Conservation (phyloP, 495 filamentous ascomycete genomes). For the Tuber brumale region DNA sequence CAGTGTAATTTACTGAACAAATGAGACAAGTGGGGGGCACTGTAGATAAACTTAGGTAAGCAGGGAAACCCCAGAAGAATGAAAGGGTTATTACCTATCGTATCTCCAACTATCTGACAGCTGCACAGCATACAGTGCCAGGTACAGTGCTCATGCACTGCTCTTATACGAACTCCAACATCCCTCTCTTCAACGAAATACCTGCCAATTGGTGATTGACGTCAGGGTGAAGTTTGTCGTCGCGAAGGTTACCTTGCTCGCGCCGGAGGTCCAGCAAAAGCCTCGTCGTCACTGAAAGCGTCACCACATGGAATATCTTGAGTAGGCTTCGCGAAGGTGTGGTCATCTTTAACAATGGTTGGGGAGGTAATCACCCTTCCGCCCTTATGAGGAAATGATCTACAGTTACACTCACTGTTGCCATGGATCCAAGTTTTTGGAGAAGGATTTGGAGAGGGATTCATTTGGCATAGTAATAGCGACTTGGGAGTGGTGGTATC, state of each 20-base stretch:
- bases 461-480: not conserved
- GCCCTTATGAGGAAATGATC: not conserved
- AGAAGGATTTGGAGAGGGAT: not conserved
- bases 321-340: not conserved
- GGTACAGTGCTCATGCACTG: no score
- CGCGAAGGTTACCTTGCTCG: not conserved
- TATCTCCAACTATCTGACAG: not conserved
- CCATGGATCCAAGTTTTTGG: not conserved
- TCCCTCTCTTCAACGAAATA: not conserved
- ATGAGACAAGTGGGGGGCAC: not conserved
- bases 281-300: not conserved
- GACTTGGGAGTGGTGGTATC: not conserved
- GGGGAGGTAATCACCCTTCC: not conserved
- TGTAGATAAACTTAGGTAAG: not conserved
- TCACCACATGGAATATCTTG: not conserved
- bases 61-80: not conserved
- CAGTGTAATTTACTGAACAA: not conserved
- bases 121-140: not conserved
- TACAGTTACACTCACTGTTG: not conserved
- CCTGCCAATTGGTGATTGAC: not conserved
- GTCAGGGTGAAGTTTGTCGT: not conserved
- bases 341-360: not conserved
- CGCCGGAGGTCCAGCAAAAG: not conserved
- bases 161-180: no score
- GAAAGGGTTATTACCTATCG: not conserved